Conservation (phyloP, 116 monocot genomes). For the Dioscorea cayenensis region DNA sequence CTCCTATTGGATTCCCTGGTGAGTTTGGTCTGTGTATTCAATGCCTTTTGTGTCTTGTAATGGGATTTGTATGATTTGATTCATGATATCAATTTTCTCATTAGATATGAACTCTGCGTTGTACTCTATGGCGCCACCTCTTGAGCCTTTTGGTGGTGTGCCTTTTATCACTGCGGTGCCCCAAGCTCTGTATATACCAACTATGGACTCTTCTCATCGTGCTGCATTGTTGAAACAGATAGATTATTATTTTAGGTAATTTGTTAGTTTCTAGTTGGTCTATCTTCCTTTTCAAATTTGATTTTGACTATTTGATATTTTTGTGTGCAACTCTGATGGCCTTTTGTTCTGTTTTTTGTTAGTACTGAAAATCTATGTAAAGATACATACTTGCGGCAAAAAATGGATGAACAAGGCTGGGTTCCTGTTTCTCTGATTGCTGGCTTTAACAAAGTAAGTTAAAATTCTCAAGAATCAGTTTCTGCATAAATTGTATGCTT, state of each 20-base stretch:
- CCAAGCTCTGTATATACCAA: not conserved
- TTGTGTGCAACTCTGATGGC: not conserved
- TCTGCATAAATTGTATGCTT: not conserved
- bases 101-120: not conserved
- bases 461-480: not conserved
- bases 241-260: conserved; percentile 1
- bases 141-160: not conserved
- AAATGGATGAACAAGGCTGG: conserved; percentile 14
- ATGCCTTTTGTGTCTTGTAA: not conserved
- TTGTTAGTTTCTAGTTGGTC: not conserved
- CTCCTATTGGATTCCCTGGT: conserved; percentile 3
- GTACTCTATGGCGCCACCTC: not conserved
- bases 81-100: not conserved
- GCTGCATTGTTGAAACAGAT: not conserved
- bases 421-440: conserved; percentile 13
- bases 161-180: not conserved
- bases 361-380: conserved; percentile 14
- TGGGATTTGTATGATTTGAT: not conserved
- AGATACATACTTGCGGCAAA: conserved; percentile 11
- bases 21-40: not conserved
- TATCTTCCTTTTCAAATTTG: not conserved
- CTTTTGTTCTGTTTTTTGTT: not conserved
- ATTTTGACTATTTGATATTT: not conserved
- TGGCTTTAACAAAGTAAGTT: conserved; percentile 16
- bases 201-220: not conserved